Conservation (phyloP, 352 stramenopile species). For the Globisporangium cylindrosporum region DNA sequence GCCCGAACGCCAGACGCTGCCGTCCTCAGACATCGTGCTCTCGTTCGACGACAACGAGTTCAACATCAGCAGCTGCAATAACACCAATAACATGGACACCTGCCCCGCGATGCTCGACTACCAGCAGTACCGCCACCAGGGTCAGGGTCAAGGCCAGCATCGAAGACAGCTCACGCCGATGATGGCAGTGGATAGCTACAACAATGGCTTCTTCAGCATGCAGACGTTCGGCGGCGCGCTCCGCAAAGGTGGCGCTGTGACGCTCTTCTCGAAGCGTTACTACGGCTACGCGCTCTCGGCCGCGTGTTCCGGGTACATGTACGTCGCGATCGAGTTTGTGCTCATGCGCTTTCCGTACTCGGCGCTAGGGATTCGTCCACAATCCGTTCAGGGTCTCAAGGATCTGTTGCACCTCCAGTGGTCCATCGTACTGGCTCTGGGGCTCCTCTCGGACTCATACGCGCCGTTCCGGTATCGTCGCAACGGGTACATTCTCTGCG, state of each 20-base stretch:
- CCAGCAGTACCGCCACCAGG: background rate
- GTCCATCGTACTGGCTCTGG: conserved; percentile 29
- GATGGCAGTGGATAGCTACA: conserved; percentile 26
- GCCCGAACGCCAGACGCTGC: background rate
- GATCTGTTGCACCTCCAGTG: conserved; percentile 32
- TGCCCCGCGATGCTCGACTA: conserved; percentile 11
- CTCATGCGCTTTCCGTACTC: conserved; percentile 13
- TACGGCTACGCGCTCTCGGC: conserved; percentile 17
- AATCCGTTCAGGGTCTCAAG: conserved; percentile 14
- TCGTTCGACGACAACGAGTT: conserved; percentile 9
- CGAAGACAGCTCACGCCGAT: background rate
- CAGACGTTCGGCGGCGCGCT: conserved; percentile 63
- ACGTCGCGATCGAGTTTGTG: conserved; percentile 14
- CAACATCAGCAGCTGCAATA: background rate
- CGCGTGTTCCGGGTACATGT: conserved; percentile 13
- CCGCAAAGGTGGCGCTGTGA: conserved; percentile 17
- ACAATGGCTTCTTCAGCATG: conserved; percentile 55
- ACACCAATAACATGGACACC: background rate
- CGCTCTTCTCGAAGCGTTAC: conserved; percentile 15
- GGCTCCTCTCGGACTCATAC: conserved; percentile 30
- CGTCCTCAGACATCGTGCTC: conserved; percentile 11
- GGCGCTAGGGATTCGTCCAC: conserved; percentile 11
- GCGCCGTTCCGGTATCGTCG: conserved; percentile 30
- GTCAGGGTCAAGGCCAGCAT: background rate
- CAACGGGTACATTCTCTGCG: conserved; percentile 74